These are phyloP conservation scores for Colletotrichum sansevieriae DNA, from an alignment of 2,329 filamentous ascomycete species.

Conservation along the genomic window DNA sequence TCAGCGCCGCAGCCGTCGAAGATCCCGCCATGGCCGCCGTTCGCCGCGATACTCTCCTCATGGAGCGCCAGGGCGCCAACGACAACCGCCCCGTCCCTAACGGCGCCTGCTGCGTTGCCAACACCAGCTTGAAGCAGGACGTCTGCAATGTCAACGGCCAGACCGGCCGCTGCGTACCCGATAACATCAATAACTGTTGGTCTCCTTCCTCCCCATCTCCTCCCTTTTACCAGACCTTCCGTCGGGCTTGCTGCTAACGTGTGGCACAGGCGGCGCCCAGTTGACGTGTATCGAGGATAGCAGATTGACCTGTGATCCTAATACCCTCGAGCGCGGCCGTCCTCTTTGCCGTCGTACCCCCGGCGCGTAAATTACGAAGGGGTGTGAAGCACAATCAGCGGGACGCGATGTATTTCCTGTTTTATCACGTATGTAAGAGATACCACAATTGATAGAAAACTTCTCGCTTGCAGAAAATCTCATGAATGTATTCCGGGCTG, in stretches of 20 bases:
- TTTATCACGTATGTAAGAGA: slow-evolving; percentile 9
- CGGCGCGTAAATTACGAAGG: slow-evolving; percentile 23
- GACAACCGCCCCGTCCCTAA: slow-evolving; percentile 50
- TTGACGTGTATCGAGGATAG: slow-evolving; percentile 49
- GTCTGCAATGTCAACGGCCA: slow-evolving; percentile 51
- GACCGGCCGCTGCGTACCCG: slow-evolving; percentile 52
- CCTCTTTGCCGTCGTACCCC: slow-evolving; percentile 46
- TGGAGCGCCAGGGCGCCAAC: slow-evolving; percentile 52
- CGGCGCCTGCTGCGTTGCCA: slow-evolving; percentile 52
- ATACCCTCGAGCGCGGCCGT: slow-evolving; percentile 47
- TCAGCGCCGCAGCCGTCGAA: slow-evolving; percentile 42
- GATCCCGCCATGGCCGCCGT: slow-evolving; percentile 41
- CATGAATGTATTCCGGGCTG: not conserved
- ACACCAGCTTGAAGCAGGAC: slow-evolving; percentile 53
- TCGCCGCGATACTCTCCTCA: slow-evolving; percentile 44
- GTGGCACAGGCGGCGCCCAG: slow-evolving; percentile 41
- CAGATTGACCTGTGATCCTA: slow-evolving; percentile 47
- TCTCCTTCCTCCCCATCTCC: not conserved
- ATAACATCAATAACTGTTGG: slow-evolving; percentile 52
- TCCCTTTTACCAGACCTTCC: not conserved
- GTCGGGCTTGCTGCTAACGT: not conserved
- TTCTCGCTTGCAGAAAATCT: slow-evolving; percentile 13
- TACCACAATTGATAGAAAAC: slow-evolving; percentile 21
- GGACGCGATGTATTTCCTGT: not conserved
- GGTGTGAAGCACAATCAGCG: not conserved